A percentile compares a stretch with the other conserved stretches of the same genome.
Evolutionary conservation across 352 stramenopile species (phyloP).

Genomic region (Pythium apleroticum): DNA sequence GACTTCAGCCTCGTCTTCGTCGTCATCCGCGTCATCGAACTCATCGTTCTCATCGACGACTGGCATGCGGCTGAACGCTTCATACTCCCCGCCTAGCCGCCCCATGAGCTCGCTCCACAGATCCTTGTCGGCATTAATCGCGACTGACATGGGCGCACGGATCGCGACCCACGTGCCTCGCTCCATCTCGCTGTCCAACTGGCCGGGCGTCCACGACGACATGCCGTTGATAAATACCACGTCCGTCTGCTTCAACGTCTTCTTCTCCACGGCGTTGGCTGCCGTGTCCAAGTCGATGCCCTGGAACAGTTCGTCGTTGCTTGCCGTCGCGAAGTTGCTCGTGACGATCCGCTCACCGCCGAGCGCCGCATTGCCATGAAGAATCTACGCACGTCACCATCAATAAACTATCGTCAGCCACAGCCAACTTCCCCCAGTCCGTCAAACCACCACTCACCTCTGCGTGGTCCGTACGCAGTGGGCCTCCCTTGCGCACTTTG

Average conservation of each 20-base stretch:
- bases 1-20: constrained; percentile 31
- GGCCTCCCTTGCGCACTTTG: constrained; percentile 59
- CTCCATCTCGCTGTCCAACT: constrained; percentile 71
- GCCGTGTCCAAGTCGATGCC: constrained; percentile 68
- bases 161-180: constrained; percentile 75
- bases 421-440: background rate
- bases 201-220: constrained; percentile 64
- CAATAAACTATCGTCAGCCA: constrained; percentile 8
- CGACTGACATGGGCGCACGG: constrained; percentile 66
- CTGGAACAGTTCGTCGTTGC: constrained; percentile 56
- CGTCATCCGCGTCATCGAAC: constrained; percentile 26
- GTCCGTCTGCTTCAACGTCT: constrained; percentile 53
- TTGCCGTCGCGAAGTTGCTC: constrained; percentile 42
- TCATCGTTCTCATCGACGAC: constrained; percentile 46
- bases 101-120: constrained; percentile 75
- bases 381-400: constrained; percentile 40
- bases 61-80: constrained; percentile 69
- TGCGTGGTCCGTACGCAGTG: constrained; percentile 59
- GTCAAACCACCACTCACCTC: constrained; percentile 23
- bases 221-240: constrained; percentile 80
- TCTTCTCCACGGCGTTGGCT: constrained; percentile 51
- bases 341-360: constrained; percentile 51
- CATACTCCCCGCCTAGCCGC: constrained; percentile 66
- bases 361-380: constrained; percentile 60
- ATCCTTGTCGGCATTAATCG: constrained; percentile 58